Conservation (phyloP, 2,329 filamentous ascomycete genomes). For the Clarireedia homoeocarpa region DNA sequence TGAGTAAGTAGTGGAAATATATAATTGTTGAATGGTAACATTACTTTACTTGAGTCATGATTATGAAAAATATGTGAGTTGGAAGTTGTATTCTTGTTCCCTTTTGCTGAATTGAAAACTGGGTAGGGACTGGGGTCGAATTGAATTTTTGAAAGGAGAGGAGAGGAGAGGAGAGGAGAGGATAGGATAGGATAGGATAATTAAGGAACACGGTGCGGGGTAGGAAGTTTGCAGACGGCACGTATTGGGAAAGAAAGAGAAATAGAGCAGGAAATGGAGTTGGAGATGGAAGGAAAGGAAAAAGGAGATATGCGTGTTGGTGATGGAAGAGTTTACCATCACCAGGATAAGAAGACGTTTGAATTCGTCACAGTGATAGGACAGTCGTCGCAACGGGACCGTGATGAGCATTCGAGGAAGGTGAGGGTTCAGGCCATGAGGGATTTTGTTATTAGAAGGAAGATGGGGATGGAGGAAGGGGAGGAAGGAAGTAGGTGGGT, state of each 20-base stretch:
- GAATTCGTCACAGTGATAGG: background rate
- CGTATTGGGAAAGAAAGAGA: background rate
- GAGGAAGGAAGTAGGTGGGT: background rate
- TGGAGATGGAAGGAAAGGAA: background rate
- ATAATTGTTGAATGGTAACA: no score
- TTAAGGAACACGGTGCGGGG: no score
- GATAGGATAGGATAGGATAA: background rate
- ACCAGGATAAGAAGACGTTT: background rate
- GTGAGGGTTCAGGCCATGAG: background rate
- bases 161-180: background rate
- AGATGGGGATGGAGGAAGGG: no score
- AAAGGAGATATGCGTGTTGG: background rate
- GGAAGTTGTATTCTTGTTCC: background rate
- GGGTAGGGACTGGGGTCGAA: no score
- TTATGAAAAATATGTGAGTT: no score
- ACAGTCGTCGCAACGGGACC: background rate
- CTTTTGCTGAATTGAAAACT: background rate
- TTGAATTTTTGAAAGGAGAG: background rate
- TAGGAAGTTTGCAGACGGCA: background rate
- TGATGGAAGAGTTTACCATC: background rate
- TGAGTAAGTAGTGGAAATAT: no score
- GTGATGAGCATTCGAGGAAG: background rate
- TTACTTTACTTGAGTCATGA: no score
- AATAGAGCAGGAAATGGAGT: no score
- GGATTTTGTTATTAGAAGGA: background rate